Evolutionary conservation across 2,329 filamentous ascomycete genomes (phyloP).

Genomic region (Fusarium goolgardi): DNA sequence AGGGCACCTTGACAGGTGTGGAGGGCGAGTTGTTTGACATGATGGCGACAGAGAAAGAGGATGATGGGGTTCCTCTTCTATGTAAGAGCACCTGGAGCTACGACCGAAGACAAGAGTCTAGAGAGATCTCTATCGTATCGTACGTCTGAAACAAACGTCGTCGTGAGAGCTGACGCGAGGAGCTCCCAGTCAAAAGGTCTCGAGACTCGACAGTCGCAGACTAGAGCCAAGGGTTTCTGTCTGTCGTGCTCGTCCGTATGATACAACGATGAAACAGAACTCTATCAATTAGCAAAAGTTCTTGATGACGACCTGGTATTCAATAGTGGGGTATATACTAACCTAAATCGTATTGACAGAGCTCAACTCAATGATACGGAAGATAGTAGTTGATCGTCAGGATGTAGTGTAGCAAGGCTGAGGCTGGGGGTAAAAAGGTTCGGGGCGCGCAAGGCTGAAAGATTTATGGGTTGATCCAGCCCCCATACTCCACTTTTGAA

Average conservation of each 20-base stretch:
- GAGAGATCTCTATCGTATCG: background rate
- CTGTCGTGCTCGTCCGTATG: background rate
- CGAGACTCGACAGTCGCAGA: slow-evolving; percentile 11
- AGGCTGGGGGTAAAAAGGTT: slow-evolving; percentile 41
- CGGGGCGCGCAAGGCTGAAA: slow-evolving; percentile 41
- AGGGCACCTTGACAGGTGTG: slow-evolving; percentile 70
- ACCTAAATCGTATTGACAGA: slow-evolving; percentile 4
- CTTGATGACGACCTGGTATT: background rate
- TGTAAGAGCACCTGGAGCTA: background rate
- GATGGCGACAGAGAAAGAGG: slow-evolving; percentile 11
- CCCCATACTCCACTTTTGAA: background rate
- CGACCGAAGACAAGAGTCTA: background rate
- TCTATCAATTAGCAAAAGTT: background rate
- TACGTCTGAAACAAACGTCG: background rate
- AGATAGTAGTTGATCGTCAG: slow-evolving; percentile 22
- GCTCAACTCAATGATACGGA: slow-evolving; percentile 7
- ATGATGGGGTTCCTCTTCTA: background rate
- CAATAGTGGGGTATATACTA: background rate
- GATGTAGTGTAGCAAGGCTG: slow-evolving; percentile 43
- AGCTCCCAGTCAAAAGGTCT: slow-evolving; percentile 10
- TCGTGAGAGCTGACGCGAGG: background rate
- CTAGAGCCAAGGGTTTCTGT: background rate
- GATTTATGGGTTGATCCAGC: slow-evolving; percentile 1
- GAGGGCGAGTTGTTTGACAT: slow-evolving; percentile 62
- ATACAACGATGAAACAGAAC: slow-evolving; percentile 1